Evolutionary conservation across 805 yeast species (phyloP).

Genomic region (Candida caryicola): DNA sequence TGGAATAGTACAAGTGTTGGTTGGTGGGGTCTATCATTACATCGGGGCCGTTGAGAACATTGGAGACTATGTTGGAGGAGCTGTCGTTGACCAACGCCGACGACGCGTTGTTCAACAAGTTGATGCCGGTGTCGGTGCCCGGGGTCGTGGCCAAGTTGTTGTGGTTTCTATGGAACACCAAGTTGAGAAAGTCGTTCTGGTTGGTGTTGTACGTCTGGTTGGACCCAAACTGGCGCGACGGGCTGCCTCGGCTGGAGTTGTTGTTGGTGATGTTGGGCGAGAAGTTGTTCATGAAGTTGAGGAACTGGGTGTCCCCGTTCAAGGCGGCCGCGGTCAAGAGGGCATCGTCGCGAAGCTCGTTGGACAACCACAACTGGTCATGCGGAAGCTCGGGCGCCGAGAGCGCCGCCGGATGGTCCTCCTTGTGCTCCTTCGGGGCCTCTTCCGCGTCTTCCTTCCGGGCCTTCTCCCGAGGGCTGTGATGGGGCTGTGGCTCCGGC

Average conservation of each 20-base stretch:
- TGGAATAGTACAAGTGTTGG: constrained; percentile 37
- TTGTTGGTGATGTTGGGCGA: constrained; percentile 8
- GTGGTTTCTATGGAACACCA: constrained; percentile 50
- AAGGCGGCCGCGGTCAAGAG: constrained; percentile 70
- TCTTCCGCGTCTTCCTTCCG: background rate
- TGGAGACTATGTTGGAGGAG: no score
- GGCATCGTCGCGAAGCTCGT: constrained; percentile 70
- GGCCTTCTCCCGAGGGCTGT: background rate
- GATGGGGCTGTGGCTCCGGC: background rate
- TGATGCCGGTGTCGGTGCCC: no score
- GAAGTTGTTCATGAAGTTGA: constrained; percentile 46
- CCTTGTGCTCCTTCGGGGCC: background rate
- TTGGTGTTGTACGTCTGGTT: constrained; percentile 16
- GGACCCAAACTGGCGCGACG: constrained; percentile 1
- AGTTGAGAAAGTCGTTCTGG: constrained; percentile 48
- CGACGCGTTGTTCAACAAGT: no score
- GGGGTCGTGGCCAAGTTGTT: constrained; percentile 2
- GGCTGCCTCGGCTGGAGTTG: constrained; percentile 7
- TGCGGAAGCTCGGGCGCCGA: constrained; percentile 15
- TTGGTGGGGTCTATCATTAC: constrained; percentile 30
- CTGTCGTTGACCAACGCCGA: no score
- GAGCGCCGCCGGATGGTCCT: background rate
- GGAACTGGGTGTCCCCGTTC: constrained; percentile 56
- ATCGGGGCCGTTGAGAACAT: constrained; percentile 12
- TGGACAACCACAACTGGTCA: constrained; percentile 68